Percentiles rank a stretch among this genome's conserved stretches.
Evolutionary conservation across 176 grass and related monocot genomes (phyloP).

Genomic region (Calamus simplicifolius): DNA sequence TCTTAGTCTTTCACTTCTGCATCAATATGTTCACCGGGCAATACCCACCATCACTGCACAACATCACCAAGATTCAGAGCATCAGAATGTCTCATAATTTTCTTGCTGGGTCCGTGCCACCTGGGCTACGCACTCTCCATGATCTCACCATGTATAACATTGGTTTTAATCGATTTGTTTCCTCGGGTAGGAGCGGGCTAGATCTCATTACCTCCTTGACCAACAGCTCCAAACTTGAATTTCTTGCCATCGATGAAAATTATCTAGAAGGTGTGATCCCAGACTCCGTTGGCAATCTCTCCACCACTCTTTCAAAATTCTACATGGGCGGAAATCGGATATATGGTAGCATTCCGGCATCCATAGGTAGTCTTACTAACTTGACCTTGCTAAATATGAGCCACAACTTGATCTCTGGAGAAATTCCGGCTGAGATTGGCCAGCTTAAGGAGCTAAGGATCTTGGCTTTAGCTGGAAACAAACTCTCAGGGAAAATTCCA

Average conservation of each 20-base stretch:
- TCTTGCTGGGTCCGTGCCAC: constrained; percentile 20
- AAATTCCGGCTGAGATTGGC: constrained; percentile 31
- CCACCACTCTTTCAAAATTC: constrained; percentile 20
- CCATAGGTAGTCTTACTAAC: constrained; percentile 22
- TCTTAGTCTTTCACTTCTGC: constrained; percentile 22
- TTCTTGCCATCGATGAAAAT: constrained; percentile 27
- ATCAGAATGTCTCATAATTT: constrained; percentile 33
- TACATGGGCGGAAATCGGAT: constrained; percentile 32
- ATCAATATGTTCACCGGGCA: constrained; percentile 27
- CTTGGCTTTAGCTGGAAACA: constrained; percentile 22
- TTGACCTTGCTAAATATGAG: constrained; percentile 28
- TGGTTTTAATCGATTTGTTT: constrained; percentile 21
- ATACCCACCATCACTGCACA: constrained; percentile 31
- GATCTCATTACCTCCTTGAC: constrained; percentile 25
- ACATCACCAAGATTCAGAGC: constrained; percentile 32
- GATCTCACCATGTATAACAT: constrained; percentile 30
- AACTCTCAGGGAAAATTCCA: constrained; percentile 28
- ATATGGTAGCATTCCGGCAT: constrained; percentile 27
- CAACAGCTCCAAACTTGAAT: constrained; percentile 28
- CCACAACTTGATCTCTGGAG: constrained; percentile 17
- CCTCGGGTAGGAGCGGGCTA: not conserved
- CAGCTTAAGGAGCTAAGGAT: constrained; percentile 21
- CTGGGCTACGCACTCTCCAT: constrained; percentile 22
- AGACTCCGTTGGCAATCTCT: constrained; percentile 34
- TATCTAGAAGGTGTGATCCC: constrained; percentile 24